These are phyloP conservation scores for Chaetomium strumarium DNA, from an alignment of 2,329 filamentous ascomycete species.

Conservation along the genomic window DNA sequence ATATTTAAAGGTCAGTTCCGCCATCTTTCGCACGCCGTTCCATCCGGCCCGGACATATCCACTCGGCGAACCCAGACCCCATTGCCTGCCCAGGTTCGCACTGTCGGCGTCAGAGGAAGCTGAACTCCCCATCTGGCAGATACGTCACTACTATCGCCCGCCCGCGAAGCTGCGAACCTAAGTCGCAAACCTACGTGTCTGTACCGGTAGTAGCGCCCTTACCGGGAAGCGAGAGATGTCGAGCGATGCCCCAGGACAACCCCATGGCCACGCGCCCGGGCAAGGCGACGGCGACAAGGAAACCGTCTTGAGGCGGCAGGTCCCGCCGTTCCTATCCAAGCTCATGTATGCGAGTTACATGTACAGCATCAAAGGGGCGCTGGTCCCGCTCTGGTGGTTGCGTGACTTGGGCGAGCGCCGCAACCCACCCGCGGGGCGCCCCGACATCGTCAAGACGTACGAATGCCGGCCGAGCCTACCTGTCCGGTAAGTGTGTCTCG, in stretches of 20 bases:
- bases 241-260: not conserved
- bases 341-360: conserved; percentile 24
- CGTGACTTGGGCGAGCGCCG: conserved; percentile 25
- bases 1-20: not conserved
- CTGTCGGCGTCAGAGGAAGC: too few relatives aligned
- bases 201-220: too few relatives aligned
- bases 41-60: too few relatives aligned
- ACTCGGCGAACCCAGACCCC: too few relatives aligned
- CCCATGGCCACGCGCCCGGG: not conserved
- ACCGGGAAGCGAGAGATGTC: not conserved
- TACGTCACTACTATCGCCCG: too few relatives aligned
- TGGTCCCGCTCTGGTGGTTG: conserved; percentile 20
- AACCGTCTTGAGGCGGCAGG: conserved; percentile 4
- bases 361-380: conserved; percentile 24
- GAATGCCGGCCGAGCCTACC: conserved; percentile 28
- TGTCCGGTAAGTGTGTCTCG: conserved; percentile 27
- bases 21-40: too few relatives aligned
- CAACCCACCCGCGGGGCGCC: conserved; percentile 26
- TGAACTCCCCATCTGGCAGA: too few relatives aligned
- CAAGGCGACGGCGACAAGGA: not conserved
- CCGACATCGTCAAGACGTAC: conserved; percentile 33
- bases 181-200: too few relatives aligned
- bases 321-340: conserved; percentile 22
- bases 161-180: too few relatives aligned
- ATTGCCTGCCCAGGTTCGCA: too few relatives aligned